These are phyloP conservation scores for Leptographium flavum DNA, from an alignment of 2,329 filamentous ascomycete genomes.

Conservation along the genomic window DNA sequence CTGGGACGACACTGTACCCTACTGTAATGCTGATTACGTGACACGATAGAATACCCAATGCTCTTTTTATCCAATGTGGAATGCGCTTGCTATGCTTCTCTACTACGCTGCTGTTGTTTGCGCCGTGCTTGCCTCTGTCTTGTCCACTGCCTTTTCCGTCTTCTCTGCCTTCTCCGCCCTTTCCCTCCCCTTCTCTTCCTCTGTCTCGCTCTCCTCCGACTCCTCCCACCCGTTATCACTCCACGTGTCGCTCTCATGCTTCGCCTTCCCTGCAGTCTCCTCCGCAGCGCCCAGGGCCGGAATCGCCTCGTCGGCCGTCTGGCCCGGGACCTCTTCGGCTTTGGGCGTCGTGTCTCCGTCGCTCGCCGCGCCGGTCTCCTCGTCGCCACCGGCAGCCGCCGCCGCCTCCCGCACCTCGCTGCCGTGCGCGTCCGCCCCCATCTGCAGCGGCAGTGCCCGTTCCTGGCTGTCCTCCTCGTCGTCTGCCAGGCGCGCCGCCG, in stretches of 20 bases:
- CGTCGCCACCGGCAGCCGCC: background rate
- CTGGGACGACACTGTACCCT: background rate
- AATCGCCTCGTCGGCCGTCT: background rate
- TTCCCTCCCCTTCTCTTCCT: background rate
- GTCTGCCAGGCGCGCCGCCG: slow-evolving; percentile 49
- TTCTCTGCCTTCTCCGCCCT: background rate
- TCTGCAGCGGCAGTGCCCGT: slow-evolving; percentile 46
- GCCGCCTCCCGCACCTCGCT: slow-evolving; percentile 39
- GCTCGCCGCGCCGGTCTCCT: background rate
- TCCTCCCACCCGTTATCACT: slow-evolving; percentile 51
- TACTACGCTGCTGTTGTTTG: background rate
- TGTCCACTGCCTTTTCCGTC: background rate
- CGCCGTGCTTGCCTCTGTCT: background rate
- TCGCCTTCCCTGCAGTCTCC: background rate
- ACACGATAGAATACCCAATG: background rate
- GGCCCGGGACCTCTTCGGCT: background rate
- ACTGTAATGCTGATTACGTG: background rate
- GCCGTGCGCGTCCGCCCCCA: slow-evolving; percentile 46
- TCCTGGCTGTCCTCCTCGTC: slow-evolving; percentile 54
- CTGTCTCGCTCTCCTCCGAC: slow-evolving; percentile 28
- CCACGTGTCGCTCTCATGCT: slow-evolving; percentile 39
- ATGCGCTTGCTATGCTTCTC: background rate
- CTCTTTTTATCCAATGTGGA: too few species aligned
- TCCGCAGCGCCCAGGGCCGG: background rate
- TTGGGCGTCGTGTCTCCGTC: background rate